phyloP scores from a whole-genome alignment of 805 yeast species.

The Kuraishia borneana region DNA sequence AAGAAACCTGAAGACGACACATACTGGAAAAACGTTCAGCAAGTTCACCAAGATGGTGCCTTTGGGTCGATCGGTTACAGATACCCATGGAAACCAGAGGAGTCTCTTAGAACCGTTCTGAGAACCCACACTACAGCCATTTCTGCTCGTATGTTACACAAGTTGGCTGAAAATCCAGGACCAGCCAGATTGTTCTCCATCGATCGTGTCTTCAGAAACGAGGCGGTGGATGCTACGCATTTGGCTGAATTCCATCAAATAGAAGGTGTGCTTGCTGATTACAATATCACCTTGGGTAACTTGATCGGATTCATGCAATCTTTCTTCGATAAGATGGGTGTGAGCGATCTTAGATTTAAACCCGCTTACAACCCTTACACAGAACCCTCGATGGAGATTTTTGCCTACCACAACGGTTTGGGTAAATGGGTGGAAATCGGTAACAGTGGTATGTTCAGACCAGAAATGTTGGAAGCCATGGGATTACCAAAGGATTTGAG shows the following conservation, averaged over 20 bases:
- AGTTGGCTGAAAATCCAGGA: constrained; percentile 78
- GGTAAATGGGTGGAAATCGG: constrained; percentile 99
- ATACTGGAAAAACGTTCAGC: constrained; percentile 68
- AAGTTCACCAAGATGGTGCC: constrained; percentile 83
- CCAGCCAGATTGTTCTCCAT: constrained; percentile 91
- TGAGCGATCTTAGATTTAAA: constrained; percentile 86
- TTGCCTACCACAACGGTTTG: constrained; percentile 91
- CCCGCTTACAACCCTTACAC: constrained; percentile 99
- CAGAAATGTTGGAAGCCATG: constrained; percentile 98
- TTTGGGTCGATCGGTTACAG: constrained; percentile 96
- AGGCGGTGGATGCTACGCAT: constrained; percentile 99
- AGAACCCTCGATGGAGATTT: constrained; percentile 96
- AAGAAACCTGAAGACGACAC: constrained; percentile 71
- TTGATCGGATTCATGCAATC: constrained; percentile 97
- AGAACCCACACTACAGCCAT: constrained; percentile 98
- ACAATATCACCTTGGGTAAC: constrained; percentile 88
- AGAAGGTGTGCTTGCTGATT: constrained; percentile 98
- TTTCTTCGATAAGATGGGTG: constrained; percentile 97
- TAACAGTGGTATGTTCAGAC: constrained; percentile 99
- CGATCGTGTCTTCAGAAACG: constrained; percentile 98
- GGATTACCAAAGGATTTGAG: constrained; percentile 91
- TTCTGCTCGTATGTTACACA: constrained; percentile 77
- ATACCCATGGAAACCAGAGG: constrained; percentile 93
- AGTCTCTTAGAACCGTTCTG: constrained; percentile 81
- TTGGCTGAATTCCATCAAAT: constrained; percentile 99